A percentile compares a stretch with the other conserved stretches of the same genome.
Evolutionary conservation across 768 basidiomycete species (phyloP).

Genomic region (Hericium rajendrae): DNA sequence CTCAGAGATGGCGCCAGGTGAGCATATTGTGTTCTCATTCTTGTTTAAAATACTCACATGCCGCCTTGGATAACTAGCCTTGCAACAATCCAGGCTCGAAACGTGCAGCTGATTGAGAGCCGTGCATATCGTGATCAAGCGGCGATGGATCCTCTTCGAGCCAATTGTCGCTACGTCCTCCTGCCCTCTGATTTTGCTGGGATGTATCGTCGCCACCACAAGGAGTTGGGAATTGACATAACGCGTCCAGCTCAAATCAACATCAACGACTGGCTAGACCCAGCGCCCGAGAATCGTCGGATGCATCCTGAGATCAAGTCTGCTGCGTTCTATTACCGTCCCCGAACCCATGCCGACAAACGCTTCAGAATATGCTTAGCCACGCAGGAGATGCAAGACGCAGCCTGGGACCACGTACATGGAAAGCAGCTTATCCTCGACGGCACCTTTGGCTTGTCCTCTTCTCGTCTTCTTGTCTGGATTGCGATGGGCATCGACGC

Average conservation of each 20-base stretch:
- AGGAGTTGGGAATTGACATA: conserved; percentile 10
- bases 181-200: conserved; percentile 14
- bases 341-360: conserved; percentile 13
- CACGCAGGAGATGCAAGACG: conserved; percentile 15
- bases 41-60: neutral
- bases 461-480: conserved; percentile 17
- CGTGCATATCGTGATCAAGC: too few species aligned
- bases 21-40: neutral
- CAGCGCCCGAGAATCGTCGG: conserved; percentile 3
- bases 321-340: conserved; percentile 20
- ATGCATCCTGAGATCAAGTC: neutral
- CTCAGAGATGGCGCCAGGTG: conserved; percentile 5
- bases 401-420: conserved; percentile 18
- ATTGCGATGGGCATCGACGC: conserved; percentile 24
- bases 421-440: conserved; percentile 10
- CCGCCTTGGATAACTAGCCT: too few species aligned
- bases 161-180: conserved; percentile 6
- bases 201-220: conserved; percentile 17
- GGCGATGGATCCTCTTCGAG: too few species aligned
- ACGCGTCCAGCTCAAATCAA: conserved; percentile 9
- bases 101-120: neutral
- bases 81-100: neutral
- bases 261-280: conserved; percentile 17
- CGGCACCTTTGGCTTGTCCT: conserved; percentile 15
- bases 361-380: conserved; percentile 24